These are phyloP conservation scores for Leptographium galeiforme DNA, from an alignment of 2,329 filamentous ascomycete genomes.

Conservation along the genomic window DNA sequence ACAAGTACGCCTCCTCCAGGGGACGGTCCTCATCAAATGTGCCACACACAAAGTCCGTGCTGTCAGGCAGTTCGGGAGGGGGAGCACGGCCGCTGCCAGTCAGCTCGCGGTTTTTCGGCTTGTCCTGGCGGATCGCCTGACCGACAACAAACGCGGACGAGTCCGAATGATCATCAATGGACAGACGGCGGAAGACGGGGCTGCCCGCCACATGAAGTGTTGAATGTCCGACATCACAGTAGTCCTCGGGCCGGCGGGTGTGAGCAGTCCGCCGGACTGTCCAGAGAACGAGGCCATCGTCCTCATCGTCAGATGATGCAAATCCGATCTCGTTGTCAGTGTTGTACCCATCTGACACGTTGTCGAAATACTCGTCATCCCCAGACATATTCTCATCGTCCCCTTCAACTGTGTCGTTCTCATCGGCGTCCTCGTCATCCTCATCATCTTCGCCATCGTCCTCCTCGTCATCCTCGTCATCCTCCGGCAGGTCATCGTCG, in stretches of 20 bases:
- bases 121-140: slow-evolving; percentile 19
- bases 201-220: slow-evolving; percentile 25
- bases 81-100: slow-evolving; percentile 46
- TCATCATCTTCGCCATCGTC: slow-evolving; percentile 36
- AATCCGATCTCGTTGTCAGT: slow-evolving; percentile 60
- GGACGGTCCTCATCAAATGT: slow-evolving; percentile 92
- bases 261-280: slow-evolving; percentile 25
- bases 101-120: slow-evolving; percentile 21
- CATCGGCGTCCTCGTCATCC: slow-evolving; percentile 23
- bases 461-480: slow-evolving; percentile 35
- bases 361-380: slow-evolving; percentile 34
- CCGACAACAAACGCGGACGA: slow-evolving; percentile 46
- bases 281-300: slow-evolving; percentile 54
- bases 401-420: slow-evolving; percentile 35
- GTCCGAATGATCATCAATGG: slow-evolving; percentile 35
- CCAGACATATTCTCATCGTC: slow-evolving; percentile 23
- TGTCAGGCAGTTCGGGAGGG: slow-evolving; percentile 81
- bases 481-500: slow-evolving; percentile 26
- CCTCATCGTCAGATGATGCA: slow-evolving; percentile 55
- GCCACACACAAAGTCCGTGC: slow-evolving; percentile 97
- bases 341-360: slow-evolving; percentile 55
- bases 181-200: slow-evolving; percentile 17
- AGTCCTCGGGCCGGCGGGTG: slow-evolving; percentile 1
- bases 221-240: slow-evolving; percentile 15
- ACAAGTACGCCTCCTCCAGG: slow-evolving; percentile 85